Evolutionary conservation across 2,329 filamentous ascomycete genomes (phyloP), one percentile per base, ranked within the genome.

Genomic region (Hyphodiscus sp.): DNA sequence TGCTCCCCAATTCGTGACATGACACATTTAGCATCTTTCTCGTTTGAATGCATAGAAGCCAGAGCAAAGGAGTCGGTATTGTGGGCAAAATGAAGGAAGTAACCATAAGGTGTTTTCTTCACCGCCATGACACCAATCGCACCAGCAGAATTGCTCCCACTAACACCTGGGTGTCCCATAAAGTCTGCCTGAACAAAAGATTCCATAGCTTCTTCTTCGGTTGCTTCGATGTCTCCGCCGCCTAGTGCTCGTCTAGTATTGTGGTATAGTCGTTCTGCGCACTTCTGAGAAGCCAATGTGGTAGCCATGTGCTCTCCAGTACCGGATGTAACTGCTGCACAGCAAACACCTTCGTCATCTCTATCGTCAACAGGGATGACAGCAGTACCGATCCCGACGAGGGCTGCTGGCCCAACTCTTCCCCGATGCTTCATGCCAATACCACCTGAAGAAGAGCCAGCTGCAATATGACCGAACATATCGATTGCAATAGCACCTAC

Each of bases 251-350:
- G 84, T 65, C 76, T 80, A 47, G 77, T 86, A 61, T 77, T 81
- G 60, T 86, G 81, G 67, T 91, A 96, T 23, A 99, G 77, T 45
- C 94, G 82, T 60, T 92, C 87, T 0, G 91, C 91, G 67, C 91
- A 95, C 52, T 86, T 85, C 54, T 86, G 85, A 7, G 94, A 91
- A 11, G 94, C 92, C 79, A 95, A 86, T 0, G 91, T 95, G 0
- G 92, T 96, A 38, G 91, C 89, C 87, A 99, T 99, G 68, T 99
- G 94, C 71, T 99, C 94, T 47, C 94, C 94, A 2, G 94, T 99
- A 26, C 94, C 94, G 67, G 90, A 96, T 41, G 91, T 95, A 20
- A 96, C 90, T 23, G 86, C 84, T 29, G 90, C 92, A 26, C 96
- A 89, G 45, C 80, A 82, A 8, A 83, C 78, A 45, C 77, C 74